Percentiles rank a stretch among this genome's conserved stretches.
These are phyloP conservation scores for Fusarium guadeloupense DNA, from an alignment of 2,329 filamentous ascomycete species.

Conservation along the genomic window DNA sequence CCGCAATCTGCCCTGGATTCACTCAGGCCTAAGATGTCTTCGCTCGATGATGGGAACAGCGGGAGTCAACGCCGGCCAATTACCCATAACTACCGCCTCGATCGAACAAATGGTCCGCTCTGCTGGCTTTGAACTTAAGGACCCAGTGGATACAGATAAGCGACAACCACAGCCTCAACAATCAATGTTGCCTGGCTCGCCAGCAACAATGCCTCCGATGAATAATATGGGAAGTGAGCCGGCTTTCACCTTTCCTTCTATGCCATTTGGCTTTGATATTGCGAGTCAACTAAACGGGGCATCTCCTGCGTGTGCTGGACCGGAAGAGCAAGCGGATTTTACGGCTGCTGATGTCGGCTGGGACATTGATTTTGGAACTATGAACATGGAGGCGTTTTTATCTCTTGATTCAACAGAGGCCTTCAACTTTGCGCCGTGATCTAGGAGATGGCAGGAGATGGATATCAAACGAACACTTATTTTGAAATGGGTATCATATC, in stretches of 20 bases:
- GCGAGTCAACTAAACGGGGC: slow-evolving; percentile 34
- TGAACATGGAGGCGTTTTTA: slow-evolving; percentile 48
- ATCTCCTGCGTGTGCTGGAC: slow-evolving; percentile 26
- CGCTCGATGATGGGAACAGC: slow-evolving; percentile 46
- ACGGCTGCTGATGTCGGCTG: slow-evolving; percentile 45
- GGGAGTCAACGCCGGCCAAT: slow-evolving; percentile 30
- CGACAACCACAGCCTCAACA: slow-evolving; percentile 28
- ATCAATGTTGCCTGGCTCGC: slow-evolving; percentile 29
- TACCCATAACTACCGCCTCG: slow-evolving; percentile 39
- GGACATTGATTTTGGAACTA: slow-evolving; percentile 46
- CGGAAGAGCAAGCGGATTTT: slow-evolving; percentile 42
- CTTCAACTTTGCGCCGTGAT: slow-evolving; percentile 38
- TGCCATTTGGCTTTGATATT: slow-evolving; percentile 43
- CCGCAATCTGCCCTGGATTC: slow-evolving; percentile 54
- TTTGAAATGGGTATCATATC: background rate
- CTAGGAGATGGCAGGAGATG: background rate
- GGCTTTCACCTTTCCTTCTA: slow-evolving; percentile 43
- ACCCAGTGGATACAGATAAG: slow-evolving; percentile 25
- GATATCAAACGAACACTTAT: background rate
- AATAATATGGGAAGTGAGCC: slow-evolving; percentile 26
- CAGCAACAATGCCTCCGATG: slow-evolving; percentile 15
- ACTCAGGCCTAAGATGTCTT: slow-evolving; percentile 49
- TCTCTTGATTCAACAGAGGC: slow-evolving; percentile 44
- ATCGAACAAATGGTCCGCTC: slow-evolving; percentile 46
- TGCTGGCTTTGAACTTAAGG: slow-evolving; percentile 41